Conservation (phyloP, 1,139 yeast species). For the Kurtzmaniella quercitrusa region DNA sequence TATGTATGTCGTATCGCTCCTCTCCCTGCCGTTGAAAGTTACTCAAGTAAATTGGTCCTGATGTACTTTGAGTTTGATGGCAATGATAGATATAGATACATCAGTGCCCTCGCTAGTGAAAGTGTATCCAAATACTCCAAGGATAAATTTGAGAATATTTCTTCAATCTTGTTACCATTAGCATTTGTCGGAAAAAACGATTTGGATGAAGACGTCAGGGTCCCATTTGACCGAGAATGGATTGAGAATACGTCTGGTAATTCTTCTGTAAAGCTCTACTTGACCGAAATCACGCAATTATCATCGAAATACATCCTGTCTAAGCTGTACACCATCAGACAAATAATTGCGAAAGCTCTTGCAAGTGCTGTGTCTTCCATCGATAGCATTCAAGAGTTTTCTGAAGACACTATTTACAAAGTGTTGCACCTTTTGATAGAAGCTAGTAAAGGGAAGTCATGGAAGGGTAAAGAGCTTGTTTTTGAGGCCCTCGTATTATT, state of each 20-base stretch:
- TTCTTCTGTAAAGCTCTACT: slow-evolving; percentile 66
- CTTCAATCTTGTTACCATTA: slow-evolving; percentile 69
- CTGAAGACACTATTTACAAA: slow-evolving; percentile 16
- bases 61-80: slow-evolving; percentile 61
- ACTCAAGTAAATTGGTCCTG: slow-evolving; percentile 47
- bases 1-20: slow-evolving; percentile 66
- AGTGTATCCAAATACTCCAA: slow-evolving; percentile 68
- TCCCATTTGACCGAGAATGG: slow-evolving; percentile 67
- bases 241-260: slow-evolving; percentile 74
- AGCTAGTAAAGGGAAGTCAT: slow-evolving; percentile 73
- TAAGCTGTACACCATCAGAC: slow-evolving; percentile 61
- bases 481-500: slow-evolving; percentile 67
- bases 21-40: slow-evolving; percentile 48
- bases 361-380: slow-evolving; percentile 53
- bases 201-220: slow-evolving; percentile 39
- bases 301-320: slow-evolving; percentile 48
- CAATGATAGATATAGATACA: slow-evolving; percentile 39
- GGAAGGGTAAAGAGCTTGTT: slow-evolving; percentile 83
- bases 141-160: slow-evolving; percentile 60
- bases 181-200: slow-evolving; percentile 79
- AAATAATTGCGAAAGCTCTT: slow-evolving; percentile 66
- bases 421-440: slow-evolving; percentile 55
- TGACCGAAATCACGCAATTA: slow-evolving; percentile 62
- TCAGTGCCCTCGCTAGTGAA: slow-evolving; percentile 63
- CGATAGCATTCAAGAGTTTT: slow-evolving; percentile 29